phyloP scores from a whole-genome alignment of 495 filamentous ascomycete genomes.

The Parachaetomium inaequale region DNA sequence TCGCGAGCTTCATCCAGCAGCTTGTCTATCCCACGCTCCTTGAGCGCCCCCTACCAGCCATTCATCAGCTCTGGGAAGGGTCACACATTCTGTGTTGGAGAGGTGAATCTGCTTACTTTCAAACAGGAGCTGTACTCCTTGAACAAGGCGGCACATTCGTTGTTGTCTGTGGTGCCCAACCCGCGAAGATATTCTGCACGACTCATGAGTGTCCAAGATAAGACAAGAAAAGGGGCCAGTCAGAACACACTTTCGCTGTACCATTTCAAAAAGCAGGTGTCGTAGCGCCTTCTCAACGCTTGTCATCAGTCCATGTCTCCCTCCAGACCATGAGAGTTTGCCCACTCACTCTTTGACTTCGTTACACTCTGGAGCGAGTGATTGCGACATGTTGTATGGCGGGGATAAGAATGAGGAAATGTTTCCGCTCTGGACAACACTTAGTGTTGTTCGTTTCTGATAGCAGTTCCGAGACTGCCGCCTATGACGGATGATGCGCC shows the following conservation, averaged over 20 bases:
- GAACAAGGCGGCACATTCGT: slow-evolving; percentile 83
- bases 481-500: too few relatives aligned
- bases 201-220: slow-evolving; percentile 11
- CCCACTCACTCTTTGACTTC: slow-evolving; percentile 74
- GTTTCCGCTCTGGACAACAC: background rate
- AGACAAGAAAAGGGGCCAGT: background rate
- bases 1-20: slow-evolving; percentile 83
- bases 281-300: slow-evolving; percentile 70
- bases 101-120: slow-evolving; percentile 50
- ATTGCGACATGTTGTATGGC: slow-evolving; percentile 50
- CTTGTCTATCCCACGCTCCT: slow-evolving; percentile 78
- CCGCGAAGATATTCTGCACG: slow-evolving; percentile 77
- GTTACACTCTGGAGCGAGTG: slow-evolving; percentile 68
- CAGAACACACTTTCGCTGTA: slow-evolving; percentile 80
- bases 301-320: background rate
- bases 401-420: background rate
- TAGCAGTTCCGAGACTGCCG: background rate
- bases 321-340: background rate
- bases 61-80: background rate
- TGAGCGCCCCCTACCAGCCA: slow-evolving; percentile 64
- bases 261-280: slow-evolving; percentile 92
- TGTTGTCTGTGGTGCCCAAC: slow-evolving; percentile 59
- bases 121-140: slow-evolving; percentile 80
- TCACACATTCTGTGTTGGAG: background rate
- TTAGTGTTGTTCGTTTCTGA: background rate